Conservation (phyloP, 345 rosid genomes). For the Aethionema arabicum region DNA sequence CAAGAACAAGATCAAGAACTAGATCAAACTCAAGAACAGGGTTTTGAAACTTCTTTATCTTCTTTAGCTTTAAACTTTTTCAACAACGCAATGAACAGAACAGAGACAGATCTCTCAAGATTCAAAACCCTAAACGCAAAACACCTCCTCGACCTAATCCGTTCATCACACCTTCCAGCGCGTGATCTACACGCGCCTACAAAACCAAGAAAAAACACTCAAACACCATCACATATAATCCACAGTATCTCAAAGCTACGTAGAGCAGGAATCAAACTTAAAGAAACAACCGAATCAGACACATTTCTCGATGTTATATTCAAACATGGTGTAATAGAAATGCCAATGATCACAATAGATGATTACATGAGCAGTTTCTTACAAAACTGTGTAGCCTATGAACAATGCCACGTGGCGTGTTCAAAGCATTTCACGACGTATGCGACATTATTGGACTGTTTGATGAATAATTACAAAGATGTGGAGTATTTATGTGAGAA, state of each 20-base stretch:
- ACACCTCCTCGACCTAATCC: slow-evolving; percentile 73
- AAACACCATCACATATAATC: slow-evolving; percentile 43
- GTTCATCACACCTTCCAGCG: slow-evolving; percentile 47
- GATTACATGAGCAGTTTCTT: slow-evolving; percentile 71
- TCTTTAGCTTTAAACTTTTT: slow-evolving; percentile 60
- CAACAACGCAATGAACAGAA: slow-evolving; percentile 48
- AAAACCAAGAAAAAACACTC: slow-evolving; percentile 6
- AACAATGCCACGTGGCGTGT: slow-evolving; percentile 62
- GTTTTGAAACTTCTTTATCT: slow-evolving; percentile 42
- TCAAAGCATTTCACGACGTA: slow-evolving; percentile 71
- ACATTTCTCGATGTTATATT: slow-evolving; percentile 65
- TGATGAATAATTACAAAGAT: slow-evolving; percentile 58
- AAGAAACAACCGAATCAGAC: slow-evolving; percentile 33
- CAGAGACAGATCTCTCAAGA: slow-evolving; percentile 36
- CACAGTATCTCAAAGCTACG: slow-evolving; percentile 70
- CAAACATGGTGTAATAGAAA: slow-evolving; percentile 54
- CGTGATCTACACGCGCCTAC: slow-evolving; percentile 18
- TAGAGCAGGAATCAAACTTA: slow-evolving; percentile 55
- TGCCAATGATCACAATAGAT: slow-evolving; percentile 68
- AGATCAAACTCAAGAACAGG: too few species aligned
- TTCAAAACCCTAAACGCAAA: slow-evolving; percentile 36
- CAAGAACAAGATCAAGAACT: too few species aligned
- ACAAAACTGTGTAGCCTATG: slow-evolving; percentile 71
- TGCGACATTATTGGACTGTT: slow-evolving; percentile 61
- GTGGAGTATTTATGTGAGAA: slow-evolving; percentile 62